Percentiles rank a stretch among this genome's conserved stretches.
phyloP scores from a whole-genome alignment of 1,139 yeast genomes.

The Arxiozyma slooffiae region DNA sequence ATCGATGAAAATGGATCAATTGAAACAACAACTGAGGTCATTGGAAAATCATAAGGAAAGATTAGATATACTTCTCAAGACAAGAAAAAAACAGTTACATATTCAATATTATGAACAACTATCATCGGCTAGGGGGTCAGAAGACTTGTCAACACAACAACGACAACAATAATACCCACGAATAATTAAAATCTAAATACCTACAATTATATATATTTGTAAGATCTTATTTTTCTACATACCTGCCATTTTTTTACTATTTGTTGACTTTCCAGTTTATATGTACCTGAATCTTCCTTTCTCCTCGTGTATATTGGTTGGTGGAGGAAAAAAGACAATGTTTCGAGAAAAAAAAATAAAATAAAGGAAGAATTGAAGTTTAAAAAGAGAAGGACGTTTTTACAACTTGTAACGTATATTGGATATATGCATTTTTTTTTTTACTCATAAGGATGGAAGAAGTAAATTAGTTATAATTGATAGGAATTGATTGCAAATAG shows the following conservation, averaged over 20 bases:
- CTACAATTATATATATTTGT: no score
- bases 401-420: no score
- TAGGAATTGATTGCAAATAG: neutral
- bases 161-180: neutral
- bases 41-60: conserved; percentile 22
- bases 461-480: neutral
- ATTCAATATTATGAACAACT: conserved; percentile 22
- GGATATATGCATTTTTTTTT: no score
- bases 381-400: no score
- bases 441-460: no score
- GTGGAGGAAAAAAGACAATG: neutral
- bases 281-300: neutral
- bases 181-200: neutral
- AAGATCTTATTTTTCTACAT: neutral
- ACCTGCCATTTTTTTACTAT: neutral
- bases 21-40: conserved; percentile 19
- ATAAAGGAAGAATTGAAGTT: neutral
- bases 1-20: conserved; percentile 16
- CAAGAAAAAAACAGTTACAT: conserved; percentile 24
- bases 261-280: neutral
- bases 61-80: conserved; percentile 17
- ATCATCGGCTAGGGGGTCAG: neutral
- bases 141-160: neutral
- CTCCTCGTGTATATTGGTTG: neutral
- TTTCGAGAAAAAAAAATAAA: no score